Conservation (phyloP, 495 filamentous ascomycete genomes). For the Lepidopterella palustris region DNA sequence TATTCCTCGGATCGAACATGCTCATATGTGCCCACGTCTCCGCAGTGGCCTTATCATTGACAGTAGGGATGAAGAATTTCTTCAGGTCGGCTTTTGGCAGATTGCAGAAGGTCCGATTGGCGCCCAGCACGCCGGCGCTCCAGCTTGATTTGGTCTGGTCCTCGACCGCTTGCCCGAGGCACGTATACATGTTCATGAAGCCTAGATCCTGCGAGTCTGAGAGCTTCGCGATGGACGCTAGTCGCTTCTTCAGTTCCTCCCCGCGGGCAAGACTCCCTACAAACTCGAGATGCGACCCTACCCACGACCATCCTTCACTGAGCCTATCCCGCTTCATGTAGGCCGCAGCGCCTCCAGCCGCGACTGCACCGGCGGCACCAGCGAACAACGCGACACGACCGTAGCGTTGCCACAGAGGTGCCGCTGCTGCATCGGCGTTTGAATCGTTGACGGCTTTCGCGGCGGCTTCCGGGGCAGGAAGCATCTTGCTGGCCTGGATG, state of each 20-base stretch:
- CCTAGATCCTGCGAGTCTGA: conserved; percentile 52
- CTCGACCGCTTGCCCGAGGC: conserved; percentile 55
- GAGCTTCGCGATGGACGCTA: conserved; percentile 53
- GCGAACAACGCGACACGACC: conserved; percentile 78
- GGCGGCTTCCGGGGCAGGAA: conserved; percentile 24
- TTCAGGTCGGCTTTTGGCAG: conserved; percentile 52
- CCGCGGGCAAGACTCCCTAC: conserved; percentile 77
- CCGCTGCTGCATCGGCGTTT: conserved; percentile 46
- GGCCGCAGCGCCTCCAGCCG: conserved; percentile 72
- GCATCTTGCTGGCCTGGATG: conserved; percentile 27
- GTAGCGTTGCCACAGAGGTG: conserved; percentile 63
- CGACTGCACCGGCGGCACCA: conserved; percentile 72
- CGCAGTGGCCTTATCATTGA: conserved; percentile 72
- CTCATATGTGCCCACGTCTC: conserved; percentile 78
- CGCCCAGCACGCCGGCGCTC: conserved; percentile 46
- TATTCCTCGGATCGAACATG: conserved; percentile 79
- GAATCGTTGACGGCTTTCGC: conserved; percentile 31
- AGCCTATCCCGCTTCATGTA: conserved; percentile 79
- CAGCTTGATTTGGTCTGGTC: conserved; percentile 40
- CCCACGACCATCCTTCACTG: conserved; percentile 66
- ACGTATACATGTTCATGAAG: conserved; percentile 77
- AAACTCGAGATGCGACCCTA: conserved; percentile 88
- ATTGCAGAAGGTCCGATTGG: conserved; percentile 75
- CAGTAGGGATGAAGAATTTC: conserved; percentile 54
- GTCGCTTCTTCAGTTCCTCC: conserved; percentile 65